phyloP scores from a whole-genome alignment of 2,329 filamentous ascomycete genomes.

The Coccinonectria pachysandricola region DNA sequence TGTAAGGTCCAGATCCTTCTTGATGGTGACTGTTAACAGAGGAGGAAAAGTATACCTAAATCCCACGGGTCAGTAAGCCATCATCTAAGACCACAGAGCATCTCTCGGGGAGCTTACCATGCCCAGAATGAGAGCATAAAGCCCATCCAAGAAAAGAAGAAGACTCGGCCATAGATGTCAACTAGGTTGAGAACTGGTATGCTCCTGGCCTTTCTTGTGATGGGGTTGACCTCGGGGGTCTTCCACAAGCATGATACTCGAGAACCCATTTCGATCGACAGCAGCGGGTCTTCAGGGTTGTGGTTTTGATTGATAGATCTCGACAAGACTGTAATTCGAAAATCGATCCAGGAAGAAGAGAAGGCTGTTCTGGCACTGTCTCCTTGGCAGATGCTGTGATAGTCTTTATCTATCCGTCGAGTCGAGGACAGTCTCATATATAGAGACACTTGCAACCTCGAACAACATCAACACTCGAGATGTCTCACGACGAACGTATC shows the following conservation, averaged over 20 bases:
- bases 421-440: too few species aligned
- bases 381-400: too few species aligned
- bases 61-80: slow-evolving; percentile 7
- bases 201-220: slow-evolving; percentile 72
- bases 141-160: slow-evolving; percentile 81
- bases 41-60: slow-evolving; percentile 72
- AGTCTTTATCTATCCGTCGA: too few species aligned
- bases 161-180: slow-evolving; percentile 74
- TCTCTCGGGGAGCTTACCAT: slow-evolving; percentile 37
- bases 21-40: slow-evolving; percentile 67
- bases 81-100: not conserved
- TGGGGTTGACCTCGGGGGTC: slow-evolving; percentile 65
- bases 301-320: too few species aligned
- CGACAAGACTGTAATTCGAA: too few species aligned
- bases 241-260: slow-evolving; percentile 22
- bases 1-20: slow-evolving; percentile 63
- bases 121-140: slow-evolving; percentile 86
- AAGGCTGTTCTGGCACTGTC: too few species aligned
- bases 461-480: too few species aligned
- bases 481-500: too few species aligned
- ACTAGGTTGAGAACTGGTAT: slow-evolving; percentile 71
- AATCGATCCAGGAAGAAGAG: too few species aligned
- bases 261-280: slow-evolving; percentile 22
- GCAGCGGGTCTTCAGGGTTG: too few species aligned
- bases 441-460: too few species aligned